phyloP scores from a whole-genome alignment of 371 early-diverging fungal genomes.

The Mucor ambiguus region DNA sequence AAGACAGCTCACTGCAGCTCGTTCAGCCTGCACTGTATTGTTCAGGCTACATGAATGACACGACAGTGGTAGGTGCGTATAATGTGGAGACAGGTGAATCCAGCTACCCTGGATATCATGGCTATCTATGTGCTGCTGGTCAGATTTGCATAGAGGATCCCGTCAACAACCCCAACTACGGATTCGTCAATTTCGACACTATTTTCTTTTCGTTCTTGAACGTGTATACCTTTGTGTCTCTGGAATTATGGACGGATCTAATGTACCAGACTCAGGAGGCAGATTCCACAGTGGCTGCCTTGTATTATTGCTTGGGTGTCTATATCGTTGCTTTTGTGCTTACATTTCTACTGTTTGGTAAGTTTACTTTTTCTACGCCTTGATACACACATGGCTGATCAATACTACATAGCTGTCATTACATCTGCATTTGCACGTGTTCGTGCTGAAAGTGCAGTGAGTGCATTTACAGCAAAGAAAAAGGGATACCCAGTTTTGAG shows the following conservation, averaged over 20 bases:
- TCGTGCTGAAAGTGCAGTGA: slow-evolving; percentile 51
- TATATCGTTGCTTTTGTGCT: slow-evolving; percentile 59
- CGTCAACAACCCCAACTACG: slow-evolving; percentile 45
- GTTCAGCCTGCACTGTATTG: slow-evolving; percentile 54
- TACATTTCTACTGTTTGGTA: slow-evolving; percentile 61
- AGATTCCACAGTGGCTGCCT: slow-evolving; percentile 48
- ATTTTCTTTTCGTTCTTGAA: slow-evolving; percentile 52
- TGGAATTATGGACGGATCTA: slow-evolving; percentile 63
- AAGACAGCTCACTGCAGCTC: slow-evolving; percentile 22
- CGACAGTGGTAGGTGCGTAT: slow-evolving; percentile 43
- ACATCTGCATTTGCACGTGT: slow-evolving; percentile 64
- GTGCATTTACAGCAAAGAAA: slow-evolving; percentile 57
- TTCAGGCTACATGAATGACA: slow-evolving; percentile 57
- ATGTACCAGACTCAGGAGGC: slow-evolving; percentile 60
- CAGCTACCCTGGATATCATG: slow-evolving; percentile 37
- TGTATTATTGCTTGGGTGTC: slow-evolving; percentile 56
- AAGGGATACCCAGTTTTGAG: slow-evolving; percentile 32
- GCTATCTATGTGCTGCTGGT: slow-evolving; percentile 43
- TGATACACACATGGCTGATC: not conserved
- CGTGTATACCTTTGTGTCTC: slow-evolving; percentile 55
- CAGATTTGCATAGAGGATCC: slow-evolving; percentile 55
- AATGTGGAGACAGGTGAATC: slow-evolving; percentile 36
- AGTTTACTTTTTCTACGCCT: not conserved
- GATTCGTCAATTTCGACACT: slow-evolving; percentile 56
- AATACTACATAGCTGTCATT: slow-evolving; percentile 50